These are phyloP conservation scores for Fagopyrum esculentum DNA, from an alignment of 148 eudicot species.

Conservation along the genomic window DNA sequence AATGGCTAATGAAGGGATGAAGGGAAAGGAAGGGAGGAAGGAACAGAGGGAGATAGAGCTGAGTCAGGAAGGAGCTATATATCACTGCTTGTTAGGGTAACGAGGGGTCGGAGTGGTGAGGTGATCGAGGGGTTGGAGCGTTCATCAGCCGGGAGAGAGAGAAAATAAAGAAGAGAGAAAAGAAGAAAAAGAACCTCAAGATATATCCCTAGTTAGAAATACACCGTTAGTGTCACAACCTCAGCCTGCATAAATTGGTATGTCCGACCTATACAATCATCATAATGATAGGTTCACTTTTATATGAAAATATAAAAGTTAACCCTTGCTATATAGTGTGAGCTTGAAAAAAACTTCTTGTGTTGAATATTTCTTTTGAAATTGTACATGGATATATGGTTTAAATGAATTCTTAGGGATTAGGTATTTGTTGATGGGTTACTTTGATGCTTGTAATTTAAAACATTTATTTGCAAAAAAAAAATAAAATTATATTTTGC, in stretches of 20 bases:
- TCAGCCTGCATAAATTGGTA: slow-evolving; percentile 41
- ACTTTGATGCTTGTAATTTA: not conserved
- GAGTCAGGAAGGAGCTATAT: too few relatives aligned
- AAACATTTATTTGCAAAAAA: not conserved
- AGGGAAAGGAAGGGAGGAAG: too few relatives aligned
- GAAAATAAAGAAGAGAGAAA: too few relatives aligned
- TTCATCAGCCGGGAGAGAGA: too few relatives aligned
- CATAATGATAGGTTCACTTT: not conserved
- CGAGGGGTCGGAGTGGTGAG: too few relatives aligned
- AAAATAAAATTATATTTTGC: not conserved
- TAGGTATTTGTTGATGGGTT: not conserved
- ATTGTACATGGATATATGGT: not conserved
- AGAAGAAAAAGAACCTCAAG: slow-evolving; percentile 23
- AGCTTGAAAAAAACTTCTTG: not conserved
- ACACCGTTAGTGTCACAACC: slow-evolving; percentile 42
- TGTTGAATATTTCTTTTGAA: not conserved
- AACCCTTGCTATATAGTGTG: not conserved
- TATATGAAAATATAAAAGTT: not conserved
- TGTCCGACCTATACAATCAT: slow-evolving; percentile 8
- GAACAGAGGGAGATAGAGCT: too few relatives aligned
- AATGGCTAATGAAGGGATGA: too few relatives aligned
- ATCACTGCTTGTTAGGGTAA: too few relatives aligned
- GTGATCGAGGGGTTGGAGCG: too few relatives aligned
- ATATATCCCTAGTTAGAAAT: slow-evolving; percentile 38
- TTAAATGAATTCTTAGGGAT: not conserved